Evolutionary conservation across 2,329 filamentous ascomycete species (phyloP).

Genomic region (Curvularia spicifera): DNA sequence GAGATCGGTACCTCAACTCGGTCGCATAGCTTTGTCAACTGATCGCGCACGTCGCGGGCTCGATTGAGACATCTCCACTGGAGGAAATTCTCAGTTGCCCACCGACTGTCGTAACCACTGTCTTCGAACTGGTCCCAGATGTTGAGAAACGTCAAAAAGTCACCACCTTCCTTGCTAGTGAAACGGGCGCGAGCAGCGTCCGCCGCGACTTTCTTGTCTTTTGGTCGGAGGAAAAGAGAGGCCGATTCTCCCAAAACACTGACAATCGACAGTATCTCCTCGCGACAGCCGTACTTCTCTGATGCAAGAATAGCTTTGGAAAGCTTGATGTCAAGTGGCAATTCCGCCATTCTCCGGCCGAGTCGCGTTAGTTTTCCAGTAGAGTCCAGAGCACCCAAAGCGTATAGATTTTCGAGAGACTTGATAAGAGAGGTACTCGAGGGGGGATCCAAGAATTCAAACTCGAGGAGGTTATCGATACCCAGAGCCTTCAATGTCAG

Average conservation of each 20-base stretch:
- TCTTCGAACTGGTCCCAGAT: conserved; percentile 97
- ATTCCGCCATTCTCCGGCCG: conserved; percentile 93
- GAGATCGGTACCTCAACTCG: conserved; percentile 80
- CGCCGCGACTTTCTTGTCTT: conserved; percentile 93
- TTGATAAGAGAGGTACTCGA: conserved; percentile 88
- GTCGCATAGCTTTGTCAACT: conserved; percentile 90
- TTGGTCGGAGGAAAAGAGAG: conserved; percentile 90
- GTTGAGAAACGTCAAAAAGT: conserved; percentile 86
- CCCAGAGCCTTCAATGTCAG: conserved; percentile 87
- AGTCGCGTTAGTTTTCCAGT: conserved; percentile 88
- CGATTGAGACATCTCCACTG: conserved; percentile 89
- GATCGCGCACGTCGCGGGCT: conserved; percentile 89
- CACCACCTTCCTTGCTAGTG: conserved; percentile 80
- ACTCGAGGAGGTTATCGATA: conserved; percentile 89
- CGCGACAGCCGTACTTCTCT: conserved; percentile 88
- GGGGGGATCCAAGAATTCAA: conserved; percentile 95
- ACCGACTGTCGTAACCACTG: conserved; percentile 84
- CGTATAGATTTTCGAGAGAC: conserved; percentile 88
- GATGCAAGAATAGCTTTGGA: conserved; percentile 88
- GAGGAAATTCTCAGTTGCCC: conserved; percentile 91
- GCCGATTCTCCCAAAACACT: conserved; percentile 90
- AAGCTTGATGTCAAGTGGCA: conserved; percentile 90
- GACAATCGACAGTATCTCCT: conserved; percentile 92
- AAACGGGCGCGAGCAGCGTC: conserved; percentile 87
- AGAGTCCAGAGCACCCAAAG: conserved; percentile 86